Conservation (phyloP, 257 asterid species). For the Capsicum baccatum region DNA sequence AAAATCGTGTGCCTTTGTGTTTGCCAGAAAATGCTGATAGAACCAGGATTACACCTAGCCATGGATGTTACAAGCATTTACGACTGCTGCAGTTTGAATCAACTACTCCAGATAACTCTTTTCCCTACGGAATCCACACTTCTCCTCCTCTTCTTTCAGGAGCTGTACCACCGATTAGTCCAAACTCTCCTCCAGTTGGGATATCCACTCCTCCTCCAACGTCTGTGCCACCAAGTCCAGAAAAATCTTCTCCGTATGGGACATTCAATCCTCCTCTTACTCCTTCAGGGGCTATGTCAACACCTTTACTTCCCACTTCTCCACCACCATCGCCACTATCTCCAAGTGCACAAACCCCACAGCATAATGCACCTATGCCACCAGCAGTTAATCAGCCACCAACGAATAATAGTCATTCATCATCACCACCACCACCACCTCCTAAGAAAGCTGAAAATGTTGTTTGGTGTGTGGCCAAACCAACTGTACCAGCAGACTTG, state of each 20-base stretch:
- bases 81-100: constrained; percentile 23
- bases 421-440: constrained; percentile 14
- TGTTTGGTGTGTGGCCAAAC: constrained; percentile 39
- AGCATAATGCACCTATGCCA: constrained; percentile 27
- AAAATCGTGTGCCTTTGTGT: background rate
- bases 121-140: background rate
- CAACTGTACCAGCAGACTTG: constrained; percentile 25
- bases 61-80: background rate
- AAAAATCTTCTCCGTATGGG: background rate
- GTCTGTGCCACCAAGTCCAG: background rate
- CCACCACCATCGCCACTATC: background rate
- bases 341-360: constrained; percentile 23
- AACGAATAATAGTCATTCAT: background rate
- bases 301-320: constrained; percentile 20
- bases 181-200: constrained; percentile 15
- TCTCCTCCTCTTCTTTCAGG: constrained; percentile 21
- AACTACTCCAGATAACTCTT: constrained; percentile 24
- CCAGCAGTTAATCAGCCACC: constrained; percentile 18
- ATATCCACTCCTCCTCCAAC: background rate
- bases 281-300: background rate
- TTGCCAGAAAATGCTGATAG: constrained; percentile 15
- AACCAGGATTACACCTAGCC: background rate
- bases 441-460: constrained; percentile 25
- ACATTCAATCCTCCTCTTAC: constrained; percentile 5
- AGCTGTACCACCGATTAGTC: constrained; percentile 8